These are phyloP conservation scores for Lepraria neglecta DNA, from an alignment of 495 filamentous ascomycete genomes.

Conservation along the genomic window DNA sequence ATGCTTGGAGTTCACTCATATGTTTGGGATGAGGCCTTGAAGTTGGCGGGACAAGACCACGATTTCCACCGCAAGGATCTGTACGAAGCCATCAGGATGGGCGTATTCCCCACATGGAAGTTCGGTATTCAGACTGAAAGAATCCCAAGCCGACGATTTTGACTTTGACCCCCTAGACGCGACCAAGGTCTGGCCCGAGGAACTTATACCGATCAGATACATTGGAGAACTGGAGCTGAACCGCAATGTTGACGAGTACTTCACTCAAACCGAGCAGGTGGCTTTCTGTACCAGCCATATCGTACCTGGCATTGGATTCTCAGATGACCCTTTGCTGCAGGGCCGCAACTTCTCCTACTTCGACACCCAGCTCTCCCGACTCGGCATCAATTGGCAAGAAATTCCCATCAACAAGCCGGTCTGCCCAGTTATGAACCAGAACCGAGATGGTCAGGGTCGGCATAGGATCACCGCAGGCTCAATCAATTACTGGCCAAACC, in stretches of 20 bases:
- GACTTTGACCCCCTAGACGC: conserved; percentile 88
- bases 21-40: conserved; percentile 84
- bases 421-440: conserved; percentile 76
- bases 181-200: conserved; percentile 90
- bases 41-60: conserved; percentile 73
- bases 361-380: conserved; percentile 76
- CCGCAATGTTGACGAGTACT: conserved; percentile 78
- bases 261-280: conserved; percentile 71
- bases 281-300: conserved; percentile 84
- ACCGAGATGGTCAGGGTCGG: conserved; percentile 54
- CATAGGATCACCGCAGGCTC: conserved; percentile 58
- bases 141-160: conserved; percentile 66
- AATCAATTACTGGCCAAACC: conserved; percentile 89
- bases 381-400: conserved; percentile 82
- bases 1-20: conserved; percentile 76
- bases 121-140: conserved; percentile 71
- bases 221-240: conserved; percentile 81
- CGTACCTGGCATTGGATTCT: conserved; percentile 82
- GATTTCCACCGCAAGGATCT: conserved; percentile 87
- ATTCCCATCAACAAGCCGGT: conserved; percentile 74
- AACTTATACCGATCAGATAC: conserved; percentile 69
- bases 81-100: conserved; percentile 69
- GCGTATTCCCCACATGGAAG: conserved; percentile 48
- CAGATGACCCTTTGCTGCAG: conserved; percentile 75
- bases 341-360: conserved; percentile 84